Percentiles rank a stretch among this genome's conserved stretches.
Evolutionary conservation across 2,329 filamentous ascomycete species (phyloP).

Genomic region (Zelopaecilomyces penicillatus): DNA sequence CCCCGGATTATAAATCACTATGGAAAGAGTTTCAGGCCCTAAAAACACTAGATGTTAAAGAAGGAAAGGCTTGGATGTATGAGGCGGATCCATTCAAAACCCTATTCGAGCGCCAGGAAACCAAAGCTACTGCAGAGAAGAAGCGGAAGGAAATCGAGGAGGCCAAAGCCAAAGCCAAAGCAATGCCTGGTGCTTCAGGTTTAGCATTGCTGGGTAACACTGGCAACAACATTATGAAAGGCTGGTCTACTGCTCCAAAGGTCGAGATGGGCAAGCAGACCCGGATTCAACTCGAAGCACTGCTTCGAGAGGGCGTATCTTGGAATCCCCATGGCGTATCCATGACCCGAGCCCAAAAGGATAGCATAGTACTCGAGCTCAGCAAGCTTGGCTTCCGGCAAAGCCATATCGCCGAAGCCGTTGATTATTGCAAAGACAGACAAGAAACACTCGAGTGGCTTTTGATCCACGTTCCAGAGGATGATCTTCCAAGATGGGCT

Average conservation of each 20-base stretch:
- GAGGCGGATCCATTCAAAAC: slow-evolving; percentile 89
- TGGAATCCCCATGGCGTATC: slow-evolving; percentile 79
- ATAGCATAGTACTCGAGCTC: slow-evolving; percentile 62
- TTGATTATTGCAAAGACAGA: slow-evolving; percentile 77
- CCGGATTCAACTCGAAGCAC: slow-evolving; percentile 66
- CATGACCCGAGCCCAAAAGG: slow-evolving; percentile 50
- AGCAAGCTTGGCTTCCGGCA: slow-evolving; percentile 74
- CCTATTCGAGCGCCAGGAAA: slow-evolving; percentile 69
- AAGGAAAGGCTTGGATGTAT: slow-evolving; percentile 80
- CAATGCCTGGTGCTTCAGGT: slow-evolving; percentile 50
- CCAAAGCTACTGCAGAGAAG: slow-evolving; percentile 68
- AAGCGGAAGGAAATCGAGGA: slow-evolving; percentile 65
- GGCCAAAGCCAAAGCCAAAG: slow-evolving; percentile 58
- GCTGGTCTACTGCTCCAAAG: slow-evolving; percentile 79
- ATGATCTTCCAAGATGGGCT: slow-evolving; percentile 89
- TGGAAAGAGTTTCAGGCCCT: slow-evolving; percentile 87
- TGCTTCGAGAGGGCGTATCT: slow-evolving; percentile 67
- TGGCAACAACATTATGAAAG: slow-evolving; percentile 48
- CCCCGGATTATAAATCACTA: slow-evolving; percentile 77
- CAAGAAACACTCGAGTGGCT: slow-evolving; percentile 95
- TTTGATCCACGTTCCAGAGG: slow-evolving; percentile 91
- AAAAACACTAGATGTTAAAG: slow-evolving; percentile 71
- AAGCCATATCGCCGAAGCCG: slow-evolving; percentile 83
- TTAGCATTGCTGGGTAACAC: slow-evolving; percentile 42
- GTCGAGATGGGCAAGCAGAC: slow-evolving; percentile 87